A percentile compares a stretch with the other conserved stretches of the same genome.
These are phyloP conservation scores for Metschnikowia colocasiae DNA, from an alignment of 805 yeast genomes.

Conservation along the genomic window DNA sequence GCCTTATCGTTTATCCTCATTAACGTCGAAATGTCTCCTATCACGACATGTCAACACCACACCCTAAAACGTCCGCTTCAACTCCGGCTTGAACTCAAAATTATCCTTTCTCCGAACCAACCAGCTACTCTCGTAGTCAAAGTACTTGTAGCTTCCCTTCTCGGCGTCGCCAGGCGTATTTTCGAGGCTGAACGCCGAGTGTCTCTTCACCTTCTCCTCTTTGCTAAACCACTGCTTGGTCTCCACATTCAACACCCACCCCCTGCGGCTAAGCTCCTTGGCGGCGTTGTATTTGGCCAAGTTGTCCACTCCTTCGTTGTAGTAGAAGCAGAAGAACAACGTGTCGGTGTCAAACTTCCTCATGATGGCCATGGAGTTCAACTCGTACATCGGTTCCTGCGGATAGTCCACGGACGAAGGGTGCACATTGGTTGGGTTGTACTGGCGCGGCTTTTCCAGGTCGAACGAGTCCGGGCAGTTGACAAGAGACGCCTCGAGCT, in stretches of 20 bases:
- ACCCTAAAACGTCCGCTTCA: slow-evolving; percentile 27
- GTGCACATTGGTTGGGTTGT: slow-evolving; percentile 76
- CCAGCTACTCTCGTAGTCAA: slow-evolving; percentile 72
- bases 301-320: slow-evolving; percentile 44
- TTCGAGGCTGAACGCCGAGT: slow-evolving; percentile 22
- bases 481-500: slow-evolving; percentile 72
- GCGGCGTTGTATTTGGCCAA: slow-evolving; percentile 57
- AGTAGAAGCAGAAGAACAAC: slow-evolving; percentile 87
- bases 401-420: slow-evolving; percentile 92
- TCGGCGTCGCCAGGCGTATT: slow-evolving; percentile 35
- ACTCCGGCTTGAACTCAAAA: slow-evolving; percentile 30
- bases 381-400: slow-evolving; percentile 70
- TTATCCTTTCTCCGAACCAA: slow-evolving; percentile 42
- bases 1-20: background rate
- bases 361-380: slow-evolving; percentile 57
- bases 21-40: background rate
- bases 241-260: slow-evolving; percentile 76
- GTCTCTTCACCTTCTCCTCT: slow-evolving; percentile 48
- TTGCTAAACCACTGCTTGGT: slow-evolving; percentile 79
- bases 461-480: slow-evolving; percentile 94
- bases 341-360: slow-evolving; percentile 81
- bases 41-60: background rate
- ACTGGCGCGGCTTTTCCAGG: slow-evolving; percentile 76
- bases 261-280: slow-evolving; percentile 68
- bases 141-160: slow-evolving; percentile 63